Evolutionary conservation across 352 stramenopile species (phyloP), one percentile per base, ranked within the genome.

Genomic region (Globisporangium emineosum): DNA sequence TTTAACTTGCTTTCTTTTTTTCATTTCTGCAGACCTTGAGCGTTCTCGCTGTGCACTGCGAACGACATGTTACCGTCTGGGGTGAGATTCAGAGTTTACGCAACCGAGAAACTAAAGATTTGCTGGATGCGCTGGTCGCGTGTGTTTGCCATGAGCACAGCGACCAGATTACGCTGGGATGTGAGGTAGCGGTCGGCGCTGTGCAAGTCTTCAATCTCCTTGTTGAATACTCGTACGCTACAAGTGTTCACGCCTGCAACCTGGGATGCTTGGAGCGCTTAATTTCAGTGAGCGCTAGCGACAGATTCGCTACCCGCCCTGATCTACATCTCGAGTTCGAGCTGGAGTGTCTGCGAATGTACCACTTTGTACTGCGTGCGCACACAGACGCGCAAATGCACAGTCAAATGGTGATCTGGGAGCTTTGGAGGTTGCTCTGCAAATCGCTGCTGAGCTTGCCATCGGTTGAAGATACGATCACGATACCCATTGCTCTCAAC

Each of bases 381-480:
- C 29, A 25, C 17, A 29, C 33, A 32, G n/a, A 33, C n/a, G 33
- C 19, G 6, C 52, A 27, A 45, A 35, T 21, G 3, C n/a, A 27
- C 52, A 45, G 25, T 35, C 10, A 19, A 9, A 2, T 43, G n/a
- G 27, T 60, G 25, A 10, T n/a, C 7, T 19, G 17, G 5, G 30
- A 23, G 13, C 19, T 65, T 25, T 65, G 60, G 60, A 21, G 32
- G n/a, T n/a, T 54, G 35, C 60, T 65, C n/a, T 42, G 5, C 35
- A 27, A 30, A 23, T 54, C n/a, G 50, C 23, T 58, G 9, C 5
- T 12, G 3, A 27, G 33, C 0, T 5, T 35, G 4, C 5, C 52
- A 32, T 23, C 52, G 13, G 13, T 4, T 8, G 30, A 13, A 2
- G 27, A 30, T 27, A 6, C 30, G 12, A 55, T 25, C 17, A 8